Base-by-base conservation (phyloP, 192 early-diverging fungal genomes). In the Allomyces javanicus region DNA sequence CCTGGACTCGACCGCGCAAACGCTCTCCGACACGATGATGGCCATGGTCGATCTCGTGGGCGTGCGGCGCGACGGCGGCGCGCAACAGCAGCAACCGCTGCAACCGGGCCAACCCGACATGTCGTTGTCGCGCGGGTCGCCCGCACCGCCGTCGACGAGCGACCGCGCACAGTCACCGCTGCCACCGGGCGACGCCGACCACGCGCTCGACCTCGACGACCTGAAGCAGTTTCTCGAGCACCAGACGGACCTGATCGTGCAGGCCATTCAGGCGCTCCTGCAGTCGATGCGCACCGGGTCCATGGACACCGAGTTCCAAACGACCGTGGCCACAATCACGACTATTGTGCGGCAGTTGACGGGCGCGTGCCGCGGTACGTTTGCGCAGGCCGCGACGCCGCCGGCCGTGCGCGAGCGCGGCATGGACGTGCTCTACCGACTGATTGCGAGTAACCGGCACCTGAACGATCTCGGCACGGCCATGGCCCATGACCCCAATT, bases 1-100 rank as follows among this genome's bases (percentile, higher is more conserved):
- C 19, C 71, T 96, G 50, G 93, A 96, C 73, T 77, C 79, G 9
- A 84, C 93, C 2, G 90, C 88, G 17, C 83, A 85, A 62, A 81
- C 87, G 45, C 71, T 95, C 63, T 89, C 90, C 10, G 83, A 81
- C 0, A 80, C 87, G 50, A 58, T 58, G 17, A 21, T 21, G 17
- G 12, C 50, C 0, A 83, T 96, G 33, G 88, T 92, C 9, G 88
- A 87, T 43, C 74, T 96, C 63, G 89, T 91, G 23, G 77, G 79
- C 62, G 64, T 78, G 3, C 33, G 33, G 33, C 7, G 33, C 33
- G 63, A 83, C 25, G 83, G 77, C 63, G 62, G 44, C 14, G 10
- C 25, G 70, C 63, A 55, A 24, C 68, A 44, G 62, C 63, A 50
- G 58, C 64, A 65, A 50, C 58, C 17, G 33, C n/a, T 26, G 33